Evolutionary conservation across 2,329 filamentous ascomycete species (phyloP), one percentile per base, ranked within the genome.

Genomic region (Talaromyces sp.): DNA sequence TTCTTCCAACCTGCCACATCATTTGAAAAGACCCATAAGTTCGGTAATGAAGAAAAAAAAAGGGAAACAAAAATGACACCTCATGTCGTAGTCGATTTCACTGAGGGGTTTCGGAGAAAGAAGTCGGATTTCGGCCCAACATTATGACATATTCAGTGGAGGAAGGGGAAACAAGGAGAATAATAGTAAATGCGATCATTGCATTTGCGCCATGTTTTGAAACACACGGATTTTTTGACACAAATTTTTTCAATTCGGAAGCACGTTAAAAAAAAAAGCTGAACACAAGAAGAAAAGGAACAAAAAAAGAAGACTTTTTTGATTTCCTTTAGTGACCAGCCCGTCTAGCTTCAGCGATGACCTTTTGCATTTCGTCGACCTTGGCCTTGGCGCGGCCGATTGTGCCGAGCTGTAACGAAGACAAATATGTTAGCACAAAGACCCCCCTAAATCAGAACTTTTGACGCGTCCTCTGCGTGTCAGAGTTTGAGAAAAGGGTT

Each of bases 341-440:
- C 76, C 87, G 84, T 81, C 93, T 92, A 77, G 92, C 88, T 84
- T 97, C 94, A 74, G 93, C 91, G 77, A 99, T 99, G 80, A 99
- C 89, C 74, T 90, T 87, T 82, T 91, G 90, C 82, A 99, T 91
- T 84, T 97, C 93, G 78, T 99, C 94, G 70, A 99, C 94, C 93
- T 99, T 99, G 78, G 85, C 88, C 93, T 99, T 99, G 76, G 93
- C 93, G 80, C 94, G 93, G 76, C 90, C 89, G 81, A 97, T 97
- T 72, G 94, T 97, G 78, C 94, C 94, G 84, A 99, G 92, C 89
- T 94, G 66, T 53, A 37, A n/a, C n/a, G 65, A 21, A 25, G 56
- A 61, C 7, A 53, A 37, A 40, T 15, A 33, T 35, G 36, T 37
- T 48, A 60, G 50, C 40, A 25, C 33, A 41, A 36, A 22, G 6